Base-by-base conservation (phyloP, 73 alveolate genomes). In the Paramecium tetraurelia region DNA sequence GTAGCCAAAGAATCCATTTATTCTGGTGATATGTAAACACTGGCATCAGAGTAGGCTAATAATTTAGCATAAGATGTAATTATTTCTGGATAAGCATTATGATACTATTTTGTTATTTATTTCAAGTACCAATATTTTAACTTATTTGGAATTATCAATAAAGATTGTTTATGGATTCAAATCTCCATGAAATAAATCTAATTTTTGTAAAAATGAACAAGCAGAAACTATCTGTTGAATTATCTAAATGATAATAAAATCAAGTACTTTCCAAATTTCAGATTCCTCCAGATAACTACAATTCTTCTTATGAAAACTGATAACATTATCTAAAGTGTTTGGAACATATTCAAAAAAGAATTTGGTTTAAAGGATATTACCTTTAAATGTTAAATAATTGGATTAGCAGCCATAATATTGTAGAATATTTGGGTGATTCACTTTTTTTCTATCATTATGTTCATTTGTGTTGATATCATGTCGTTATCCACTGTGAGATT, bases 61-160 rank as follows among this genome's bases (percentile, higher is more conserved):
- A 63, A 63, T 75, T 75, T 75, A 16, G 87, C 59, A 75, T 75
- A 75, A 1, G 87, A 75, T 38, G 87, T 38, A 33, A 75, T 75
- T 20, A 75, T 29, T 16, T 75, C 87, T 38, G 58, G 58, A 41
- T 75, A 75, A 6, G 87, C 87, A 38, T 41, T 75, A 38, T 35
- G 35, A 41, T 75, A 75, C 87, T 75, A 75, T 63, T 12, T 48
- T 12, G 4, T 63, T 33, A 33, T 31, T 63, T 27, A 33, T 63
- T 22, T 27, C 9, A 14, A 63, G 2, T 63, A 63, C 84, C 48
- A 63, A 63, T 27, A 63, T 27, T 63, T 63, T 63, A 22, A 63
- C 9, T 27, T 33, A 27, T 63, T 63, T 63, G 2, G 8, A 16
- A 63, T 27, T 31, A 63, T 63, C 84, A 6, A 63, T 63, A 7